Percentiles rank a stretch among this genome's conserved stretches.
These are phyloP conservation scores for Ustanciosporium gigantosporum DNA, from an alignment of 1,284 basidiomycete species.

Conservation along the genomic window DNA sequence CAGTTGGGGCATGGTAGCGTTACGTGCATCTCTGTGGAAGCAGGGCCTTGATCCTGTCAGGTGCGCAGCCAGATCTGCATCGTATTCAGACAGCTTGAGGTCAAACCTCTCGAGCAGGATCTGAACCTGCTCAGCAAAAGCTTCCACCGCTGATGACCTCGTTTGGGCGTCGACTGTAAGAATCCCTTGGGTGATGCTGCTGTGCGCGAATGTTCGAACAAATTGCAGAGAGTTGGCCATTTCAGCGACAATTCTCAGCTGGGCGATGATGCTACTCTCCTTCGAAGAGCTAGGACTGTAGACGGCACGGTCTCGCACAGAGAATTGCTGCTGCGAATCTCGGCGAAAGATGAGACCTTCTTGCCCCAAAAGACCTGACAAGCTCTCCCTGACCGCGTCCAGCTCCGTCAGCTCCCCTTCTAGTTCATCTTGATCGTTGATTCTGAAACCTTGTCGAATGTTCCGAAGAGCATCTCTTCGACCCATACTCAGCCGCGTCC, in stretches of 20 bases:
- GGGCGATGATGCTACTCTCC: slow-evolving; percentile 5
- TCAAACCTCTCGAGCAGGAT: slow-evolving; percentile 14
- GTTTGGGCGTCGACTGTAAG: slow-evolving; percentile 17
- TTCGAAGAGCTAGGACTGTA: background rate
- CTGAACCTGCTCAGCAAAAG: slow-evolving; percentile 27
- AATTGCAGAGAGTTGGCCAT: slow-evolving; percentile 7
- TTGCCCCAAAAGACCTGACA: slow-evolving; percentile 15
- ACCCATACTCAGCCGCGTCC: background rate
- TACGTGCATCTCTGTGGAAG: too few species aligned
- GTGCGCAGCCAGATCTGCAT: slow-evolving; percentile 13
- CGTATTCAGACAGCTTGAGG: slow-evolving; percentile 9
- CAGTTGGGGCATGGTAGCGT: slow-evolving; percentile 18
- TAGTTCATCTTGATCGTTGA: background rate
- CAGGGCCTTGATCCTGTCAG: too few species aligned
- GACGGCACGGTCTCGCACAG: background rate
- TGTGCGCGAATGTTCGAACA: slow-evolving; percentile 8
- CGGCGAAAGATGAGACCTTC: slow-evolving; percentile 6
- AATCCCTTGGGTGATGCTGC: slow-evolving; percentile 9
- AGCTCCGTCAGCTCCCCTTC: slow-evolving; percentile 6
- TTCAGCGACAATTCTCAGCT: slow-evolving; percentile 4
- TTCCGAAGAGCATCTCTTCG: background rate
- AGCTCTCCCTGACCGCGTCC: slow-evolving; percentile 18
- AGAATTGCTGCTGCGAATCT: background rate
- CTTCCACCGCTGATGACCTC: slow-evolving; percentile 24
- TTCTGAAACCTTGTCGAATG: background rate